These are phyloP conservation scores for Dactylellina leptospora DNA, from an alignment of 2,329 filamentous ascomycete species.

Conservation along the genomic window DNA sequence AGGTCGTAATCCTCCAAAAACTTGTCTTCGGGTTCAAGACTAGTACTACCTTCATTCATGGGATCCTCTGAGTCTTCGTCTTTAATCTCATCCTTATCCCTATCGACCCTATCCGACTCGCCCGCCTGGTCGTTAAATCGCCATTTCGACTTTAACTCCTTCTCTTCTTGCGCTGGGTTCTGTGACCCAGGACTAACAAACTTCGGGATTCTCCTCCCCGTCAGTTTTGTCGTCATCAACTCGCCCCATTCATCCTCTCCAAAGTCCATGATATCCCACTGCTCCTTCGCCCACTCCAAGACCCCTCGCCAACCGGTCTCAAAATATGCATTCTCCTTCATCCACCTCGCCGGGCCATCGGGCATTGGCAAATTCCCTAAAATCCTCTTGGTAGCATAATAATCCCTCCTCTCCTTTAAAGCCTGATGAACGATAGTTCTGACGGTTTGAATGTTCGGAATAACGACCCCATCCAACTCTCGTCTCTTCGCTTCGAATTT, in stretches of 20 bases:
- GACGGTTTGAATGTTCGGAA: conserved; percentile 23
- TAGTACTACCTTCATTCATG: background rate
- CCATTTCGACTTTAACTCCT: too few species aligned
- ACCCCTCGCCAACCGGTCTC: conserved; percentile 31
- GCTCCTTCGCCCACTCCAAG: conserved; percentile 30
- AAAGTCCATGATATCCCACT: conserved; percentile 39
- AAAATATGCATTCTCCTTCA: conserved; percentile 45
- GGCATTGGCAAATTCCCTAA: conserved; percentile 31
- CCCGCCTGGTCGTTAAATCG: too few species aligned
- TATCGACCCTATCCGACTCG: too few species aligned
- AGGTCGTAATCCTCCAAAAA: conserved; percentile 15
- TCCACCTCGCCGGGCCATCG: conserved; percentile 18
- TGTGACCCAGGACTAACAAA: background rate
- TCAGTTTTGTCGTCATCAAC: conserved; percentile 19
- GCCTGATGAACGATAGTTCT: conserved; percentile 42
- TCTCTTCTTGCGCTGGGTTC: too few species aligned
- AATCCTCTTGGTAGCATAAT: conserved; percentile 27
- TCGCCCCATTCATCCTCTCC: conserved; percentile 40
- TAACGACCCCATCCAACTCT: conserved; percentile 22
- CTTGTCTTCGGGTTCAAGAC: background rate
- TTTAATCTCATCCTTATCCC: too few species aligned
- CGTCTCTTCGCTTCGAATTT: conserved; percentile 9
- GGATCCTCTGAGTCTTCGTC: background rate
- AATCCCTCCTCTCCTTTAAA: conserved; percentile 40
- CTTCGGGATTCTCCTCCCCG: conserved; percentile 21